phyloP scores from a whole-genome alignment of 495 filamentous ascomycete species.

The Aspergillus nanangensis region DNA sequence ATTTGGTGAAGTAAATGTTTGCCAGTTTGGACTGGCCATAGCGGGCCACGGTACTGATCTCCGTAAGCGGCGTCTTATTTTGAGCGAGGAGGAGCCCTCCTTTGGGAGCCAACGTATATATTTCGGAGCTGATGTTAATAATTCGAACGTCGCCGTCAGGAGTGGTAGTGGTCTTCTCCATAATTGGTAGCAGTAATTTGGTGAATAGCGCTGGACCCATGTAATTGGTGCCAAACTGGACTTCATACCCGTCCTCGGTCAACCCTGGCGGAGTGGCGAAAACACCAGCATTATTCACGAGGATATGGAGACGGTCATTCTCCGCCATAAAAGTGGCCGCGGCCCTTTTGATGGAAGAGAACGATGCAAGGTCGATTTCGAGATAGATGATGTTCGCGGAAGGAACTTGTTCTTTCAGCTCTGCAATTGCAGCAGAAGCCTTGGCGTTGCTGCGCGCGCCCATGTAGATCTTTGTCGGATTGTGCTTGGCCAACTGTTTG shows the following conservation, averaged over 20 bases:
- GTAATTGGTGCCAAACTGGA: constrained; percentile 61
- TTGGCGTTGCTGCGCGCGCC: not conserved
- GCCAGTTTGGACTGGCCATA: constrained; percentile 47
- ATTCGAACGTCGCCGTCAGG: constrained; percentile 21
- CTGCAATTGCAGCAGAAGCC: not conserved
- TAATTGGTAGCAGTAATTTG: constrained; percentile 44
- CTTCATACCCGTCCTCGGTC: constrained; percentile 57
- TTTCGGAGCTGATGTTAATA: constrained; percentile 29
- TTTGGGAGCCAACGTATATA: constrained; percentile 29
- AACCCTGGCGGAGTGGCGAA: constrained; percentile 41
- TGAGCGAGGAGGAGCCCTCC: constrained; percentile 47
- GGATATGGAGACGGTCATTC: constrained; percentile 41
- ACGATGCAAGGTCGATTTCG: constrained; percentile 29
- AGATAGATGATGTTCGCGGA: not conserved
- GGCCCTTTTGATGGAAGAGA: constrained; percentile 28
- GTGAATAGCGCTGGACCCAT: constrained; percentile 54
- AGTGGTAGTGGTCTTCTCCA: constrained; percentile 36
- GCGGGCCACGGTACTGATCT: constrained; percentile 15
- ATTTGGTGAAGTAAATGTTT: constrained; percentile 38
- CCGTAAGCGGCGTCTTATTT: not conserved
- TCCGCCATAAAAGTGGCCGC: constrained; percentile 25
- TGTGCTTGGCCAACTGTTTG: not conserved
- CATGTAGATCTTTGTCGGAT: not conserved
- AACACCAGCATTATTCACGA: constrained; percentile 63
- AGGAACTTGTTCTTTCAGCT: not conserved